phyloP scores from a whole-genome alignment of 2,329 filamentous ascomycete species.

The Chlorencoelia australis region DNA sequence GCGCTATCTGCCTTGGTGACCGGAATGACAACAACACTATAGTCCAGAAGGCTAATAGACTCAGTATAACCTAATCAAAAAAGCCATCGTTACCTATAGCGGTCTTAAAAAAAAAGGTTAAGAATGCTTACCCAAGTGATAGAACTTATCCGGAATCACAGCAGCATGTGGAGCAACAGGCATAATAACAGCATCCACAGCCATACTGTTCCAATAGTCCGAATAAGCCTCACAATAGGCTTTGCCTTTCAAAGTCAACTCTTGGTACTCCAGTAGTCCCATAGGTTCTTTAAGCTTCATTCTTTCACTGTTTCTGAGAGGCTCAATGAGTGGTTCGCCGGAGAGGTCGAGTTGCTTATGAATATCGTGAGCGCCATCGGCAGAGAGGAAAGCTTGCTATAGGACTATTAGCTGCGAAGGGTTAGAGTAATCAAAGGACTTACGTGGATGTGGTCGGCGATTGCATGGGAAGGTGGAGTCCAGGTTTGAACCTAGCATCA shows the following conservation, averaged over 20 bases:
- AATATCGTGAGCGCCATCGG: slow-evolving; percentile 4
- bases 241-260: slow-evolving; percentile 1
- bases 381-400: slow-evolving; percentile 3
- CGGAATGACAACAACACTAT: slow-evolving; percentile 46
- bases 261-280: slow-evolving; percentile 5
- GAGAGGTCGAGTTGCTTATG: slow-evolving; percentile 4
- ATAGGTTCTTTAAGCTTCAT: slow-evolving; percentile 1
- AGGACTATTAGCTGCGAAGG: not conserved
- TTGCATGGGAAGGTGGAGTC: slow-evolving; percentile 4
- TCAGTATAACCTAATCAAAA: slow-evolving; percentile 38
- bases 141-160: slow-evolving; percentile 12
- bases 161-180: slow-evolving; percentile 39
- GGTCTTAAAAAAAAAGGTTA: not conserved
- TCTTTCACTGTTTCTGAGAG: not conserved
- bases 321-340: slow-evolving; percentile 2
- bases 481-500: not conserved
- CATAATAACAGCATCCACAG: slow-evolving; percentile 42
- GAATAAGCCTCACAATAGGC: slow-evolving; percentile 2
- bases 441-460: slow-evolving; percentile 4
- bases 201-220: slow-evolving; percentile 32
- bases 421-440: not conserved
- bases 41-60: slow-evolving; percentile 53
- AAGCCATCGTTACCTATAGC: not conserved
- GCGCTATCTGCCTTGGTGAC: slow-evolving; percentile 36
- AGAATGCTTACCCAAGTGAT: slow-evolving; percentile 2